phyloP scores from a whole-genome alignment of 805 yeast species.

The Yarrowia keelungensis region DNA sequence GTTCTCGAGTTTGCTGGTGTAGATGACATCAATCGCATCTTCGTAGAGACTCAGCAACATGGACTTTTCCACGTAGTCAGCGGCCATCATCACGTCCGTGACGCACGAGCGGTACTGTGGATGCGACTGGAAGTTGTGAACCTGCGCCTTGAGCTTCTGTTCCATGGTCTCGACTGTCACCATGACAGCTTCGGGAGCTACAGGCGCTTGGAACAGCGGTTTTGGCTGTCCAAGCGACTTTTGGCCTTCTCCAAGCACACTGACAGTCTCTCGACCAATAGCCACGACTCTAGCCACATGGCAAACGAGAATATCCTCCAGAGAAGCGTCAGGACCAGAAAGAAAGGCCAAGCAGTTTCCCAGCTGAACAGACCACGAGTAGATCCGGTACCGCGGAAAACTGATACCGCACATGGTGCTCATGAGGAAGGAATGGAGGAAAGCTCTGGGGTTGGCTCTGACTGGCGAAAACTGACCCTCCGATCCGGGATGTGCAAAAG shows the following conservation, averaged over 20 bases:
- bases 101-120: slow-evolving; percentile 26
- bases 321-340: slow-evolving; percentile 30
- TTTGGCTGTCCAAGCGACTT: slow-evolving; percentile 30
- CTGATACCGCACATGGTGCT: slow-evolving; percentile 24
- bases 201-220: slow-evolving; percentile 16
- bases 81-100: slow-evolving; percentile 29
- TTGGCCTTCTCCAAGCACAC: slow-evolving; percentile 26
- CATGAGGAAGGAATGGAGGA: slow-evolving; percentile 32
- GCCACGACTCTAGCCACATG: slow-evolving; percentile 21
- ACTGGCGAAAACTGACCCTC: slow-evolving; percentile 32
- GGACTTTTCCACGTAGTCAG: slow-evolving; percentile 22
- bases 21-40: slow-evolving; percentile 9
- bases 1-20: not conserved
- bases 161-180: slow-evolving; percentile 15
- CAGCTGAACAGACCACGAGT: slow-evolving; percentile 37
- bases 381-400: slow-evolving; percentile 30
- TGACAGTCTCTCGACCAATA: slow-evolving; percentile 6
- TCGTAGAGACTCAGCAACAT: slow-evolving; percentile 17
- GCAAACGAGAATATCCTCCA: slow-evolving; percentile 21
- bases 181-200: slow-evolving; percentile 15
- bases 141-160: slow-evolving; percentile 13
- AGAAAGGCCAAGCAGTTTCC: slow-evolving; percentile 35
- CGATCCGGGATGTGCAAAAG: slow-evolving; percentile 26
- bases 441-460: slow-evolving; percentile 27
- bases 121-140: slow-evolving; percentile 18